These are phyloP conservation scores for Pleurotus pulmonarius DNA, from an alignment of 768 basidiomycete genomes.

Conservation along the genomic window DNA sequence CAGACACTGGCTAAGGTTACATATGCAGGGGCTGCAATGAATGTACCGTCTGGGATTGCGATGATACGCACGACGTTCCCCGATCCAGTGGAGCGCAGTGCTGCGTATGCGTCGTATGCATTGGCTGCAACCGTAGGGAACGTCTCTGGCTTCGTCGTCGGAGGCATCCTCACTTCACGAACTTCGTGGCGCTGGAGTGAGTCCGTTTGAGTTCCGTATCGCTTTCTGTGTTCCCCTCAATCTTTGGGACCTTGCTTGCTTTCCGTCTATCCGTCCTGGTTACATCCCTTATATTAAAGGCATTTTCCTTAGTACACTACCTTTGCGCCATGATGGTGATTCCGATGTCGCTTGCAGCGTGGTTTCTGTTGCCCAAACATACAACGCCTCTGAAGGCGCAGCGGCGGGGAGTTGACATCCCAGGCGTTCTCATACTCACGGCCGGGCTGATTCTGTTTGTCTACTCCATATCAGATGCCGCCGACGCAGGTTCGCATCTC, in stretches of 20 bases:
- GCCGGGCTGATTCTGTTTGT: conserved; percentile 26
- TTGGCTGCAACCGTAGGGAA: conserved; percentile 42
- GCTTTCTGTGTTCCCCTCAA: not conserved
- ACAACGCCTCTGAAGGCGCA: not conserved
- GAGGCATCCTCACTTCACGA: conserved; percentile 32
- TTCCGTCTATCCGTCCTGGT: not conserved
- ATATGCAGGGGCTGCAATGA: conserved; percentile 37
- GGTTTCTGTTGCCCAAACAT: conserved; percentile 10
- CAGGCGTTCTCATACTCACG: conserved; percentile 12
- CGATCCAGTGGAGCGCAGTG: conserved; percentile 36
- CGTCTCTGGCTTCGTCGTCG: conserved; percentile 33
- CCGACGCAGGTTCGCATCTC: conserved; percentile 16
- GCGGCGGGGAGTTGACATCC: conserved; percentile 11
- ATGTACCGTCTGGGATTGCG: conserved; percentile 39
- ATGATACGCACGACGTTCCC: conserved; percentile 40
- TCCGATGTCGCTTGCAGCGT: conserved; percentile 8
- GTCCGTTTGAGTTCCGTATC: not conserved
- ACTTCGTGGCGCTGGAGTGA: conserved; percentile 37
- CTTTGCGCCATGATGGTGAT: conserved; percentile 32
- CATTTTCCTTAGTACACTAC: conserved; percentile 30
- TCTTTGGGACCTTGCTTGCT: not conserved
- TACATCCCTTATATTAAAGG: too few relatives aligned
- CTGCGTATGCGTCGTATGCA: conserved; percentile 40
- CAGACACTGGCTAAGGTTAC: not conserved
- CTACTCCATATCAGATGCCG: conserved; percentile 34